phyloP scores from a whole-genome alignment of 2,329 filamentous ascomycete genomes.

The Fusarium pseudograminearum region DNA sequence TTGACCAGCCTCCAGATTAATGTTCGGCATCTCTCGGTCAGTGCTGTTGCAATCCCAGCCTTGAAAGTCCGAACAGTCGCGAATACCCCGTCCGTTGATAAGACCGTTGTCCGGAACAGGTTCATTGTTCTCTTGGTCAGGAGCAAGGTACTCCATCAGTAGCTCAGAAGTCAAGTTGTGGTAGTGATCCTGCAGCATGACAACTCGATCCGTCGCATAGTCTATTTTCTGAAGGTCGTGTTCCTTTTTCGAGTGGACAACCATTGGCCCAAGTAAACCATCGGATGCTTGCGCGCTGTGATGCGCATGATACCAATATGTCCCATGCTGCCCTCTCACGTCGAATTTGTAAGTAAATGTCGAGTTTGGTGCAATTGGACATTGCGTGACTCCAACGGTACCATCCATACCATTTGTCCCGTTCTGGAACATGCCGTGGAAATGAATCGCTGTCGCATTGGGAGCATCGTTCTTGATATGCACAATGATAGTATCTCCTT shows the following conservation, averaged over 20 bases:
- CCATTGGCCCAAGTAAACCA: slow-evolving; percentile 74
- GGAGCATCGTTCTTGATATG: slow-evolving; percentile 75
- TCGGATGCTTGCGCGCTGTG: slow-evolving; percentile 74
- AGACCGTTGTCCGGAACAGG: slow-evolving; percentile 74
- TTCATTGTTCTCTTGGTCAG: slow-evolving; percentile 69
- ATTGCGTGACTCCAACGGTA: slow-evolving; percentile 74
- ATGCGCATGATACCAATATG: slow-evolving; percentile 74
- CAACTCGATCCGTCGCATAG: slow-evolving; percentile 64
- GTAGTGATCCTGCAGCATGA: slow-evolving; percentile 81
- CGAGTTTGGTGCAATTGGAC: slow-evolving; percentile 71
- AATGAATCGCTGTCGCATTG: slow-evolving; percentile 78
- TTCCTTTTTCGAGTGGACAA: slow-evolving; percentile 70
- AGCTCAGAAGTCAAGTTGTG: slow-evolving; percentile 67
- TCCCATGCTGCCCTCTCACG: slow-evolving; percentile 63
- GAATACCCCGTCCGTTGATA: slow-evolving; percentile 66
- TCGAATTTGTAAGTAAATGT: slow-evolving; percentile 77
- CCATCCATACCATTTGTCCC: slow-evolving; percentile 82
- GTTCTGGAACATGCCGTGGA: slow-evolving; percentile 83
- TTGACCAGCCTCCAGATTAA: slow-evolving; percentile 64
- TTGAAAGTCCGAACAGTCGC: slow-evolving; percentile 51
- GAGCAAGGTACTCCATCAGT: slow-evolving; percentile 66
- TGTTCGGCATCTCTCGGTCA: slow-evolving; percentile 53
- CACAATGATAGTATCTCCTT: slow-evolving; percentile 78
- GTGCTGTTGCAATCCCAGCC: slow-evolving; percentile 60
- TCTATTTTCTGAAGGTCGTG: slow-evolving; percentile 43